phyloP scores from a whole-genome alignment of 768 basidiomycete species.

The Myochromella boudieri region DNA sequence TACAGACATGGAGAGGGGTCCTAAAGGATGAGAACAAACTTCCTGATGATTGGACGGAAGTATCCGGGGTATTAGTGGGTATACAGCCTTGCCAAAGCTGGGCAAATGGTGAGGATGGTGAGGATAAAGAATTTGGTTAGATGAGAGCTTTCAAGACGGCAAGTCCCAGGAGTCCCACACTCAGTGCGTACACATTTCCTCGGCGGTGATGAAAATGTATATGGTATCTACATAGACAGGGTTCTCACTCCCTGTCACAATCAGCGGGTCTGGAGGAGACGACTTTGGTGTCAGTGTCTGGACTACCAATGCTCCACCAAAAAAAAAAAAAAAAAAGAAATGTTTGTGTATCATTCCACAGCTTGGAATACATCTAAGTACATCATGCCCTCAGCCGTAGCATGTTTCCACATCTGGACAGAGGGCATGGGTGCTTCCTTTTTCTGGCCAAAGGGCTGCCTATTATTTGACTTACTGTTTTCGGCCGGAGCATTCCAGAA shows the following conservation, averaged over 20 bases:
- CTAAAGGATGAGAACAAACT: background rate
- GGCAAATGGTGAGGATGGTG: background rate
- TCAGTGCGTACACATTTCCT: conserved; percentile 9
- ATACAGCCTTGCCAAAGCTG: background rate
- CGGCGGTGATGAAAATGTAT: background rate
- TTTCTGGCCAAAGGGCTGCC: no score
- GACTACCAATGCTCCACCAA: no score
- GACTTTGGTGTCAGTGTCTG: no score
- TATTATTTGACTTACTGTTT: no score
- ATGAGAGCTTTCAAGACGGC: background rate
- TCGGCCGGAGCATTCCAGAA: no score
- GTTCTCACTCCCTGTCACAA: background rate
- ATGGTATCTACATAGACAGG: background rate
- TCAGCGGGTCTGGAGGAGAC: no score
- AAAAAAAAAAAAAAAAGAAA: no score
- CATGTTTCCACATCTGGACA: no score
- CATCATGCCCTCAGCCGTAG: no score
- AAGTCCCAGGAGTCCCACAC: conserved; percentile 9
- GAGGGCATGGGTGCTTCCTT: no score
- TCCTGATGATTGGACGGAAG: background rate
- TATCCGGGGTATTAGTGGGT: conserved; percentile 3
- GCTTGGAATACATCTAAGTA: no score
- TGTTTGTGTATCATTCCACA: no score
- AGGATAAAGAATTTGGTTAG: background rate
- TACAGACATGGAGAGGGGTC: background rate